Base-by-base conservation (phyloP, 352 stramenopile genomes). In the Phytophthora lateralis region DNA sequence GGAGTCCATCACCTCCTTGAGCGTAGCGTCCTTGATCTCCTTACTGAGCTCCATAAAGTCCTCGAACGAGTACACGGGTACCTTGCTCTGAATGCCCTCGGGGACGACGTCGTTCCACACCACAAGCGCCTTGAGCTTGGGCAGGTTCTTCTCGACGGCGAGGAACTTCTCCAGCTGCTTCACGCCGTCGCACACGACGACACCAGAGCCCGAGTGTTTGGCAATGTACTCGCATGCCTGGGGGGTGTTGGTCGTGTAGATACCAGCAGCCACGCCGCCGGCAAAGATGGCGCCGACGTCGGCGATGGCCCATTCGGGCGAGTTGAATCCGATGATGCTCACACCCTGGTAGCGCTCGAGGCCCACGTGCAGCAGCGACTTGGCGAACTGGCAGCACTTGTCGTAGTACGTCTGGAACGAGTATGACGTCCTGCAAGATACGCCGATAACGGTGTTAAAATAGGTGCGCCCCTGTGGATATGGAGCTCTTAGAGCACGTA, bases 171-270 rank as follows among this genome's bases (percentile, higher is more conserved):
- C 81, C 15, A 98, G 85, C 69, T 98, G 95, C 68, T 82, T 86
- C n/a, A 90, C 74, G 44, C 87, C 91, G 45, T 98, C 93, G 45
- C 93, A 96, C 6, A 99, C 91, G 17, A 98, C 91, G 32, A 98
- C 84, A 38, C 76, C 80, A 15, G 93, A 90, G 61, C 97, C 76
- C 46, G 89, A 98, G 84, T 99, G 93, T 63, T 98, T 88, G 38
- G 85, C 80, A 59, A 98, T 97, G 76, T 92, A 99, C 63, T 97
- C 71, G 61, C 93, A 98, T 6, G 93, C 85, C 32, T 89, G 73
- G n/a, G 86, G 75, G 27, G 66, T 87, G 78, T 98, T 98, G 42
- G 96, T 98, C 43, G 96, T 97, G 83, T 99, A 99, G 63, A 99
- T 98, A 26, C 97, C 97, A 24, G 91, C 93, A 1, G 90, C 85